Evolutionary conservation across 2,329 filamentous ascomycete species (phyloP).

Genomic region (Neoarthrinium moseri): DNA sequence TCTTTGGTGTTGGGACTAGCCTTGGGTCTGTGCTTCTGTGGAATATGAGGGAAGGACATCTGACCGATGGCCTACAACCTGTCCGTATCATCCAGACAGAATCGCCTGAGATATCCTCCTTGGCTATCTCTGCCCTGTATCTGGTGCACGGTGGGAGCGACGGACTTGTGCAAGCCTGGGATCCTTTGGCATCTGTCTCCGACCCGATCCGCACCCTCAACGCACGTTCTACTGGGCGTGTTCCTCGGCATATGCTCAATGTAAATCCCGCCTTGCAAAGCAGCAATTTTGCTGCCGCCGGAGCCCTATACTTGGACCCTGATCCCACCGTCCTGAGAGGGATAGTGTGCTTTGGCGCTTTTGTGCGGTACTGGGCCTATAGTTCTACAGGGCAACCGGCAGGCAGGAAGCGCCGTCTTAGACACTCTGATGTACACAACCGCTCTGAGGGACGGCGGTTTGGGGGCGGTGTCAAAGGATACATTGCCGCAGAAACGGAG

Average conservation of each 20-base stretch:
- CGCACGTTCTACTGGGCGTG: conserved; percentile 77
- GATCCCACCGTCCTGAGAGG: conserved; percentile 84
- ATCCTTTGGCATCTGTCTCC: conserved; percentile 78
- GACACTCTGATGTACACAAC: conserved; percentile 63
- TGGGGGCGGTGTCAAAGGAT: conserved; percentile 71
- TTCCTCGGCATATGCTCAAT: conserved; percentile 67
- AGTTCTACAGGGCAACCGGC: conserved; percentile 77
- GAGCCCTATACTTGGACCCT: conserved; percentile 82
- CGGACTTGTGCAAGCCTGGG: conserved; percentile 94
- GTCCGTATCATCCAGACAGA: conserved; percentile 85
- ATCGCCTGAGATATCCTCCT: conserved; percentile 79
- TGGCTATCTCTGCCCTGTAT: conserved; percentile 83
- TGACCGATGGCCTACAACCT: conserved; percentile 62
- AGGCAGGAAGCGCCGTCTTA: conserved; percentile 74
- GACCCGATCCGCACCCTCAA: conserved; percentile 84
- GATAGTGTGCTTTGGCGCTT: conserved; percentile 81
- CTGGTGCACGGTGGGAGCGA: conserved; percentile 92
- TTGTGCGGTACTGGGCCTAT: conserved; percentile 91
- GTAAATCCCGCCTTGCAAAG: conserved; percentile 59
- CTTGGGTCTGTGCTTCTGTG: conserved; percentile 77
- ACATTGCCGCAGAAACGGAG: conserved; percentile 81
- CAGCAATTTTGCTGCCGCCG: conserved; percentile 76
- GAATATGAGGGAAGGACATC: conserved; percentile 71
- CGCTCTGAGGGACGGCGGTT: conserved; percentile 49
- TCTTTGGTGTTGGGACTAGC: conserved; percentile 79